These are phyloP conservation scores for Auriscalpium microsporum DNA, from an alignment of 768 basidiomycete species.

Conservation along the genomic window DNA sequence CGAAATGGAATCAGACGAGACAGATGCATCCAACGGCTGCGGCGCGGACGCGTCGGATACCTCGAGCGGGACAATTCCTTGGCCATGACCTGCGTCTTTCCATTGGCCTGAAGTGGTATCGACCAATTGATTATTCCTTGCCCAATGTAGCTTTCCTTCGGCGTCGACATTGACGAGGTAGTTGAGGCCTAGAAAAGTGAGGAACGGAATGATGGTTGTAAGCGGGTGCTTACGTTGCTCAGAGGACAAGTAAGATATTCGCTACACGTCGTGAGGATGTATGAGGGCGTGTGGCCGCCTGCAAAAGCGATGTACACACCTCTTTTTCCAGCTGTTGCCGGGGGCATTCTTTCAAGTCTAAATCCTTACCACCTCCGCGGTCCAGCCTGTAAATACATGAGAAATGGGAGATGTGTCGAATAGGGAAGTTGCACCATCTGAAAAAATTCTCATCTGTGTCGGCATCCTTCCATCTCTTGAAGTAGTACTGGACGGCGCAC, in stretches of 20 bases:
- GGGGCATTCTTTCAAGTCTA: conserved; percentile 51
- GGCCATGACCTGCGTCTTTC: conserved; percentile 52
- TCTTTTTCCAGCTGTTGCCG: conserved; percentile 55
- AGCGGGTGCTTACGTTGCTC: conserved; percentile 38
- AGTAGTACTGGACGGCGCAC: conserved; percentile 40
- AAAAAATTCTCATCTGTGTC: conserved; percentile 65
- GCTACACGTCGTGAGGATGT: not conserved
- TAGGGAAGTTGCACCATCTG: conserved; percentile 31
- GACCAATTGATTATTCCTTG: conserved; percentile 45
- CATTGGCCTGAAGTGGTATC: conserved; percentile 54
- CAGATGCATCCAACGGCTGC: conserved; percentile 16
- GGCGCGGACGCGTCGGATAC: conserved; percentile 18
- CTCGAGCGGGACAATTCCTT: conserved; percentile 39
- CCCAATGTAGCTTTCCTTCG: conserved; percentile 50
- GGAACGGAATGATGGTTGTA: too few species aligned
- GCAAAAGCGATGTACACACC: conserved; percentile 21
- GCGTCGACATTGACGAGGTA: conserved; percentile 52
- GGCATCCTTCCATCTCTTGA: conserved; percentile 46
- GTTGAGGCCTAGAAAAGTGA: conserved; percentile 38
- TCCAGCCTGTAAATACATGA: conserved; percentile 41
- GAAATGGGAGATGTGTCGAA: not conserved
- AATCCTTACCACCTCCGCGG: conserved; percentile 44
- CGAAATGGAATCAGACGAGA: conserved; percentile 11
- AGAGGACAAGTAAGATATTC: conserved; percentile 36
- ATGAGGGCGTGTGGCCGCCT: too few species aligned